These are phyloP conservation scores for Platismatia glauca DNA, from an alignment of 495 filamentous ascomycete species.

Conservation along the genomic window DNA sequence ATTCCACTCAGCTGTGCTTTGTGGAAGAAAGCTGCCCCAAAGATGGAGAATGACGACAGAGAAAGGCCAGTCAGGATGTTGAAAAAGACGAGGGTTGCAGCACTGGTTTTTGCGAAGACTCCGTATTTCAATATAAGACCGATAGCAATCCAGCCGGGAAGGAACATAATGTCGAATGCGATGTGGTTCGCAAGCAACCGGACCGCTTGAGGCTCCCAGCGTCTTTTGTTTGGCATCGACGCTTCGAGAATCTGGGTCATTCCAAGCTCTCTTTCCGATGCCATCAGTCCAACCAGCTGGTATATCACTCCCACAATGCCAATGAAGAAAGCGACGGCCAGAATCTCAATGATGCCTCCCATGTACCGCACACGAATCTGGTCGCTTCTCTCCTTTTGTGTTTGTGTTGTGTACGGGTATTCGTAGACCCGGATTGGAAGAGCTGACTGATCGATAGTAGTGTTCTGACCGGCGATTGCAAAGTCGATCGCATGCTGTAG, in stretches of 20 bases:
- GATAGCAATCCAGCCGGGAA: constrained; percentile 61
- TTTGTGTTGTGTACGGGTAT: constrained; percentile 65
- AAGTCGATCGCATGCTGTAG: constrained; percentile 68
- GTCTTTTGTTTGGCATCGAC: constrained; percentile 60
- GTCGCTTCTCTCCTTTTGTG: constrained; percentile 51
- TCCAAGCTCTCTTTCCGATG: constrained; percentile 66
- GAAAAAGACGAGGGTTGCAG: constrained; percentile 52
- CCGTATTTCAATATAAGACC: constrained; percentile 50
- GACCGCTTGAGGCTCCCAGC: constrained; percentile 60
- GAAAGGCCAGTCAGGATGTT: constrained; percentile 56
- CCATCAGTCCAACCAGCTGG: constrained; percentile 67
- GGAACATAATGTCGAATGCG: constrained; percentile 59
- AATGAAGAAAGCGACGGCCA: constrained; percentile 56
- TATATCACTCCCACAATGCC: constrained; percentile 63
- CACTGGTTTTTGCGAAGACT: constrained; percentile 53
- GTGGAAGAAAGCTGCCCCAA: constrained; percentile 65
- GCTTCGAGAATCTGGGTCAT: constrained; percentile 74
- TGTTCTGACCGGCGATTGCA: constrained; percentile 51
- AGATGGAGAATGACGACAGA: constrained; percentile 58
- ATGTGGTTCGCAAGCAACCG: constrained; percentile 59
- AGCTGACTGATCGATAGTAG: constrained; percentile 29
- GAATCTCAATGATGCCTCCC: constrained; percentile 52
- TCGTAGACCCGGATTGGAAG: constrained; percentile 46
- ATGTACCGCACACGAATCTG: constrained; percentile 58
- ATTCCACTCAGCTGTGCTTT: constrained; percentile 72